Evolutionary conservation across 2,329 filamentous ascomycete genomes (phyloP).

Genomic region (Talaromyces sp.): DNA sequence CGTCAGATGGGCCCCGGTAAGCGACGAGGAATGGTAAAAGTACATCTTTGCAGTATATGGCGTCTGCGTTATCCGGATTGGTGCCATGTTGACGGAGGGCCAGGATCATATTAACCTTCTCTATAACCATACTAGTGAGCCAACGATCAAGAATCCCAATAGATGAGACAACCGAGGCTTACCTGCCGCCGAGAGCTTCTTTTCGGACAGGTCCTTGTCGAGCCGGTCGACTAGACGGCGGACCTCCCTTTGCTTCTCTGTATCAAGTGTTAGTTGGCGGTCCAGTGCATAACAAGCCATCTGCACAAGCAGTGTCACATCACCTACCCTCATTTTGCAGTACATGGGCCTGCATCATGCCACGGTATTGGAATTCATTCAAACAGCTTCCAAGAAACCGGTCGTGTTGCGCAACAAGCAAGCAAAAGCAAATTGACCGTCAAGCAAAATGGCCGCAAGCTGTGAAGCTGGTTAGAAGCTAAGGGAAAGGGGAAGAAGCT

Average conservation of each 20-base stretch:
- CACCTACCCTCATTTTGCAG: conserved; percentile 17
- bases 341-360: conserved; percentile 13
- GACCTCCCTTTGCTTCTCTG: conserved; percentile 69
- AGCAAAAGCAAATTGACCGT: background rate
- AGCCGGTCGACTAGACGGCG: conserved; percentile 63
- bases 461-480: background rate
- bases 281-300: background rate
- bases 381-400: background rate
- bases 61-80: conserved; percentile 67
- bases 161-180: conserved; percentile 22
- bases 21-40: conserved; percentile 7
- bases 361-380: conserved; percentile 1
- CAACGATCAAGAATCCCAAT: background rate
- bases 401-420: background rate
- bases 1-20: conserved; percentile 17
- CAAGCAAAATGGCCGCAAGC: background rate
- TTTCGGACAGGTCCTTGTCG: conserved; percentile 60
- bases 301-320: background rate
- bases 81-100: conserved; percentile 78
- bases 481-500: background rate
- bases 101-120: conserved; percentile 47
- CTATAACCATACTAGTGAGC: conserved; percentile 24
- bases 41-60: conserved; percentile 81
- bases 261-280: background rate
- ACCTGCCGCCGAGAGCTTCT: conserved; percentile 61